These are phyloP conservation scores for Talaromyces sp. DNA, from an alignment of 2,329 filamentous ascomycete species.

Conservation along the genomic window DNA sequence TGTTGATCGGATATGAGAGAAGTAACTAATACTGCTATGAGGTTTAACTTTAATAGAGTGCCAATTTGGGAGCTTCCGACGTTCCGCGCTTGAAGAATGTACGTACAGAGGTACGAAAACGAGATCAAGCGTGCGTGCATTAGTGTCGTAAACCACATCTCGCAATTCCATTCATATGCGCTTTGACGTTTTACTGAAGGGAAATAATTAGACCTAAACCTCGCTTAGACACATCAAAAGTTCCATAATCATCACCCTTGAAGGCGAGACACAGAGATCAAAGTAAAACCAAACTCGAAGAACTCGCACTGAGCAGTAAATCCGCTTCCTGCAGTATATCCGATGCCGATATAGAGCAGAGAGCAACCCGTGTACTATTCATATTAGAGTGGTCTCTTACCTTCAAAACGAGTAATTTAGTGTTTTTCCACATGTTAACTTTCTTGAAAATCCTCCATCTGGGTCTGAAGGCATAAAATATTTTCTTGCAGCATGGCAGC, in stretches of 20 bases:
- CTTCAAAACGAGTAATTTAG: not conserved
- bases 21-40: not conserved
- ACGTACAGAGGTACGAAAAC: not conserved
- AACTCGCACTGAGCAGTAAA: not conserved
- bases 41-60: too few species aligned
- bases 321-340: not conserved
- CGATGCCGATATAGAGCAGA: not conserved
- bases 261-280: not conserved
- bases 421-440: not conserved
- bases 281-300: slow-evolving; percentile 7
- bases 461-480: not conserved
- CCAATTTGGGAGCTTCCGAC: not conserved
- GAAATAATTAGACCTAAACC: not conserved
- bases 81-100: not conserved
- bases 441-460: not conserved
- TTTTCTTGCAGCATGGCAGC: not conserved
- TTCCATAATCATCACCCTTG: not conserved
- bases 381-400: not conserved
- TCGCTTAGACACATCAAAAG: not conserved
- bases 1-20: not conserved
- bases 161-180: not conserved
- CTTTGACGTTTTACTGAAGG: not conserved
- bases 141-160: not conserved
- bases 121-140: not conserved
- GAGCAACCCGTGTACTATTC: not conserved